Base-by-base conservation (phyloP, 345 rosid species). In the Heritiera fomes region DNA sequence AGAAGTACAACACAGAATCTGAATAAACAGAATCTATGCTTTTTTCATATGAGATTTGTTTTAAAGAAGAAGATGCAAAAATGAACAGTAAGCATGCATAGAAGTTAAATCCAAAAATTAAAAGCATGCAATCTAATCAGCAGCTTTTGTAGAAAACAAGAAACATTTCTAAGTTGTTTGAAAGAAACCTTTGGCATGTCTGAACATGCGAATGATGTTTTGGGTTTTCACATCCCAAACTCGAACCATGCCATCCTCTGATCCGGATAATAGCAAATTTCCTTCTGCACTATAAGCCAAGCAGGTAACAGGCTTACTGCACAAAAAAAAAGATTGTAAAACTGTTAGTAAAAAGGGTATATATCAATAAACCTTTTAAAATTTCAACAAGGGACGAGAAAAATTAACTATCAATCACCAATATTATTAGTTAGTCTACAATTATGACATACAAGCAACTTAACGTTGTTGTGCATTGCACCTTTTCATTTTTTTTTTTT, bases 251-350 rank as follows among this genome's bases (percentile, higher is more conserved):
- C 99, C 99, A 81, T 93, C 97, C 81, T 88, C 94, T 63, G 97
- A 90, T 69, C 97, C 97, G 79, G 93, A 88, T 32, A 95, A 85
- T 85, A 93, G 84, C 47, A 87, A 74, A 84, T 88, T 89, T 78
- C 89, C 86, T 6, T 81, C 84, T 8, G 80, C 55, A 77, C 93
- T 85, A 66, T 91, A 89, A 23, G 92, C 88, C 83, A 92, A 88
- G 89, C 90, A 89, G 69, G 94, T 91, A 75, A 93, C 90, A 69
- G 87, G 87, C 80, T 91, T 88, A 78, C 98, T 93, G 97, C 80
- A 47, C 64, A 82, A 63, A 49, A 63, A 63, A 79, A 17, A 74
- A 63, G 65, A 56, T 32, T 5, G 47, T 1, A 45, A 18, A 8
- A 15, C n/a, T 28, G 60, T 53, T 7, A 79, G 77, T 28, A 43